Percentiles rank a stretch among this genome's conserved stretches.
Evolutionary conservation across 371 early-diverging fungal genomes (phyloP).

Genomic region (Dichotomocladium elegans): DNA sequence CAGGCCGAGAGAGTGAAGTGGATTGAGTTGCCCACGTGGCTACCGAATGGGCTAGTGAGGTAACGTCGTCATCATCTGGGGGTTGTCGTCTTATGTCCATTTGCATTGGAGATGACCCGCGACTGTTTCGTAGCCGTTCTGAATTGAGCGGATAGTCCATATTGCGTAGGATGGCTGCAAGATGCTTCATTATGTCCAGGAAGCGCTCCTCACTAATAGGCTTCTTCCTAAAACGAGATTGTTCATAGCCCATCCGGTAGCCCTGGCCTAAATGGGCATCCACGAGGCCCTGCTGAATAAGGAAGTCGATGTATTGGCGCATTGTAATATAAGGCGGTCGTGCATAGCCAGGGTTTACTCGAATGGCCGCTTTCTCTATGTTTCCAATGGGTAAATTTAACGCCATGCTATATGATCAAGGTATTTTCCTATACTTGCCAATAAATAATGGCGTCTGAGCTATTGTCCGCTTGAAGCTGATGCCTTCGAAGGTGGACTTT

Average conservation of each 20-base stretch:
- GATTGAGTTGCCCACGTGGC: constrained; percentile 17
- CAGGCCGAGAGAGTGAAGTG: background rate
- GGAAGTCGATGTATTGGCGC: constrained; percentile 52
- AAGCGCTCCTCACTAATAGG: constrained; percentile 33
- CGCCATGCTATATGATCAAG: background rate
- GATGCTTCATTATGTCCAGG: constrained; percentile 41
- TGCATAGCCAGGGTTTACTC: constrained; percentile 31
- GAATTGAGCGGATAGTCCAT: constrained; percentile 38
- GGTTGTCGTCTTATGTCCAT: background rate
- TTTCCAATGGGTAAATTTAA: background rate
- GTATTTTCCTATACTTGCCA: constrained; percentile 26
- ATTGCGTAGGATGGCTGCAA: constrained; percentile 37
- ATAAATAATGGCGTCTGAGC: constrained; percentile 62
- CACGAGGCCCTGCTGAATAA: constrained; percentile 45
- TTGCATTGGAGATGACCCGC: background rate
- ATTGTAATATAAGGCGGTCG: constrained; percentile 50
- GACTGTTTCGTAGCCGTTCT: background rate
- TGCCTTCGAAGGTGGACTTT: constrained; percentile 37
- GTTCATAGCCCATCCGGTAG: constrained; percentile 56
- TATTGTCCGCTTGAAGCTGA: constrained; percentile 62
- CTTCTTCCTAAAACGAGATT: constrained; percentile 44
- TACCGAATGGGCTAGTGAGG: constrained; percentile 18
- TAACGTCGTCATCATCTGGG: constrained; percentile 18
- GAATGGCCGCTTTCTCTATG: constrained; percentile 48
- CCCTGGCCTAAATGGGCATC: constrained; percentile 43